Base-by-base conservation (phyloP, 1,139 yeast species). In the Kodamaea suecica region DNA sequence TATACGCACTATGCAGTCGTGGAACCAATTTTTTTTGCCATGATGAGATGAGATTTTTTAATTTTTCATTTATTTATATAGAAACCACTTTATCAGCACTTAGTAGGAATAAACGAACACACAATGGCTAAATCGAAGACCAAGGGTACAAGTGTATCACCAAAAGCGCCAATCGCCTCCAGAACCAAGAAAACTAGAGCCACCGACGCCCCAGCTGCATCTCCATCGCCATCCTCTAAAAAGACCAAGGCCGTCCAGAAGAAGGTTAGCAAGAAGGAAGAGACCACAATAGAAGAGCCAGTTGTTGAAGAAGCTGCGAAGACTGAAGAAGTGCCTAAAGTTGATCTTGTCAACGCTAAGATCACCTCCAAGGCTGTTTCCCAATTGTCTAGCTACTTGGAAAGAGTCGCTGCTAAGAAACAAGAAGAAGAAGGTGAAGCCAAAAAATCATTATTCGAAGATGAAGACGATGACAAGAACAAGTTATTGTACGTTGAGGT, bases 401-500 rank as follows among this genome's bases (percentile, higher is more conserved):
- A 43, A 7, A 44, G 52, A 31, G 46, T 47, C 34, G 31, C 36
- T 3, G 34, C 25, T 4, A 24, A 34, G 30, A 29, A 39, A 34
- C 51, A 61, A 15, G 53, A 55, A 28, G 59, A 61, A 17, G 45
- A 48, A n/a, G 59, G 55, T 4, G 59, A 47, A 27, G 61, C 53
- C 14, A 50, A 50, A 41, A 41, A 55, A 46, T 47, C 60, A 30
- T 60, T 69, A 45, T 67, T 66, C 34, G 56, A 58, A 16, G 61
- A 63, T 31, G 72, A 67, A 34, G 67, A 74, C 37, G 80, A 75
- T 24, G 81, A 72, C 39, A 84, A 76, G 31, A 75, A 69, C 20
- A 59, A 63, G 30, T 66, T 65, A 47, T 66, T 71, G 48, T 78
- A 70, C 45, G 62, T 87, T 38, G 83, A 79, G 47, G 61, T 88